A percentile compares a stretch with the other conserved stretches of the same genome.
These are phyloP conservation scores for Helicostylum pulchrum DNA, from an alignment of 192 early-diverging fungal species.

Conservation along the genomic window DNA sequence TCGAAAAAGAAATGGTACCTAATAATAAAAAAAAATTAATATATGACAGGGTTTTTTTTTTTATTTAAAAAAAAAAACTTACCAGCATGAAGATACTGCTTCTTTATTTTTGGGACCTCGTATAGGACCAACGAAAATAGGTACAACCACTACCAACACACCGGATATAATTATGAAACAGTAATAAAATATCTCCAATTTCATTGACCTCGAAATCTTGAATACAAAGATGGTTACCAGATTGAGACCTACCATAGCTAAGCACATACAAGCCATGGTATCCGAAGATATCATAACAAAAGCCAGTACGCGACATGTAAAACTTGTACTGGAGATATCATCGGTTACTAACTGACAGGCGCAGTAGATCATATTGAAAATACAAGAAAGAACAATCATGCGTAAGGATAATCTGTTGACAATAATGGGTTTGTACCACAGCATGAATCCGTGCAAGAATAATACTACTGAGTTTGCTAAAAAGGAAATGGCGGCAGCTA, in stretches of 20 bases:
- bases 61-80: background rate
- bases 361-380: constrained; percentile 6
- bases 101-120: background rate
- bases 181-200: constrained; percentile 13
- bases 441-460: background rate
- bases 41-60: background rate
- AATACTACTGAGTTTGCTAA: background rate
- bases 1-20: constrained; percentile 17
- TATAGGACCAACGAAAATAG: background rate
- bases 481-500: constrained; percentile 5
- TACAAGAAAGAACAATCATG: constrained; percentile 12
- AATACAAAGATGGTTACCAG: constrained; percentile 11
- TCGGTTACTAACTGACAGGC: background rate
- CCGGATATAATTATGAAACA: background rate
- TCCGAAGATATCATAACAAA: constrained; percentile 6
- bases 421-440: background rate
- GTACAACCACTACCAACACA: background rate
- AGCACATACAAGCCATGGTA: constrained; percentile 12
- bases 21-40: background rate
- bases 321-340: background rate
- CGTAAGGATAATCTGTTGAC: constrained; percentile 16
- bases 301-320: background rate
- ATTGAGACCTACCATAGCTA: constrained; percentile 22
- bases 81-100: constrained; percentile 1
- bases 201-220: background rate